These are phyloP conservation scores for Ophiostoma piceae DNA, from an alignment of 2,329 filamentous ascomycete genomes.

Conservation along the genomic window DNA sequence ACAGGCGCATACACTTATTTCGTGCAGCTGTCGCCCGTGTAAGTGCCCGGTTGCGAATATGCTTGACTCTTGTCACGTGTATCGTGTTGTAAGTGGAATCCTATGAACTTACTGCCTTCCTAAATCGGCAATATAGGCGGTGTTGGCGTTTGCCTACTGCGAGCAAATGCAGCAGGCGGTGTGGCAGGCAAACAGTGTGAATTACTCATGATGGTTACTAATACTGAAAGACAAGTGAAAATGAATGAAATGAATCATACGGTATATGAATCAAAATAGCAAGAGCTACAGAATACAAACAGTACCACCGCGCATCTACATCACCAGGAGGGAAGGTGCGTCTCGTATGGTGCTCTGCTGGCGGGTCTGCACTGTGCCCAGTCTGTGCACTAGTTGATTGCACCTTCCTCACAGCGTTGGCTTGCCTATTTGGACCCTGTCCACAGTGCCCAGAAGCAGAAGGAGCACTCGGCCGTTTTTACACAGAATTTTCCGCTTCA, in stretches of 20 bases:
- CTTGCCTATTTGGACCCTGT: not conserved
- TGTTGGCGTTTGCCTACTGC: not conserved
- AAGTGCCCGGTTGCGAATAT: not conserved
- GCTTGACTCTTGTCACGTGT: conserved; percentile 17
- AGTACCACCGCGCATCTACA: not conserved
- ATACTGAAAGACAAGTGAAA: not conserved
- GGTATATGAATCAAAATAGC: not conserved
- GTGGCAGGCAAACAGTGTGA: not conserved
- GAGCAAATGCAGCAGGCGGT: conserved; percentile 12
- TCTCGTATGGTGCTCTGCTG: not conserved
- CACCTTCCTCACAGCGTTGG: conserved; percentile 22
- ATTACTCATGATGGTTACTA: no score
- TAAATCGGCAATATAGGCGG: conserved; percentile 18
- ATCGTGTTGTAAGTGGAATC: conserved; percentile 7
- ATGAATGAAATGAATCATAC: not conserved
- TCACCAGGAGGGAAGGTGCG: conserved; percentile 15
- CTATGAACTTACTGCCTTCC: conserved; percentile 12
- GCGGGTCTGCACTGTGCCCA: conserved; percentile 16
- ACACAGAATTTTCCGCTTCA: conserved; percentile 7
- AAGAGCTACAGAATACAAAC: not conserved
- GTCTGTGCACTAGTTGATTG: conserved; percentile 15
- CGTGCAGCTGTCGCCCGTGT: not conserved
- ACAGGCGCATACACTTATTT: not conserved
- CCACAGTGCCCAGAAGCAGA: conserved; percentile 15
- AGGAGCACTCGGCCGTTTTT: conserved; percentile 1